A percentile compares a stretch with the other conserved stretches of the same genome.
Conservation (phyloP, 129 eudicot genomes). For the sunflower (Helianthus annuus) region HanXRQr2.0-SUNRISE NC_035449.2:2877745-2878244, state of each 20-base stretch:
- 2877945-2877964: not conserved
- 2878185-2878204: too few species aligned
- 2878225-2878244: too few species aligned
- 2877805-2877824: constrained; percentile 18
- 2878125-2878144: too few species aligned
- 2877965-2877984: not conserved
- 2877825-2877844: constrained; percentile 11
- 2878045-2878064: too few species aligned
- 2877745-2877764: constrained; percentile 10
- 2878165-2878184: too few species aligned
- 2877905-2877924: not conserved
- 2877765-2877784: not conserved
- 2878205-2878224: too few species aligned
- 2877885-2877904: not conserved
- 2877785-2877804: not conserved
- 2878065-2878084: too few species aligned
- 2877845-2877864: not conserved
- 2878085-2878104: too few species aligned
- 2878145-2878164: too few species aligned
- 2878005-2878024: too few species aligned
- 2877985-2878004: not conserved
- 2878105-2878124: too few species aligned
- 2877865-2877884: not conserved
- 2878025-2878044: too few species aligned
- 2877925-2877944: not conserved